A percentile compares a stretch with the other conserved stretches of the same genome.
phyloP scores from a whole-genome alignment of 2,329 filamentous ascomycete genomes.

The Cladophialophora yegresii region DNA sequence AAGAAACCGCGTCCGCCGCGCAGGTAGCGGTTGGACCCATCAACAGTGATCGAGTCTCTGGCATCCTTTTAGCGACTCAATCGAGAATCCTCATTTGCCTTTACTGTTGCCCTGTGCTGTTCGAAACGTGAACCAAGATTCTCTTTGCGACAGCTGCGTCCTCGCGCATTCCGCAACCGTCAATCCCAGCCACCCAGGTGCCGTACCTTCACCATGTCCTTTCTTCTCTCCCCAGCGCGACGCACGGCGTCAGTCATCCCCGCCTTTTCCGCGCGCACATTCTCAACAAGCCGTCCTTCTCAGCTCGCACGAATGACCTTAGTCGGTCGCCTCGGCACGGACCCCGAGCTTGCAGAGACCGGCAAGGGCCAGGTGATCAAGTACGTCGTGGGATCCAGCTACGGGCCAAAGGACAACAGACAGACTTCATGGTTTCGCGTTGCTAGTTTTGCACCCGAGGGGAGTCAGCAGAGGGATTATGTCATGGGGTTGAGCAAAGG shows the following conservation, averaged over 20 bases:
- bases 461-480: slow-evolving; percentile 63
- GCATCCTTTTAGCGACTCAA: background rate
- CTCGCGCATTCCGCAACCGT: background rate
- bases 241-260: slow-evolving; percentile 50
- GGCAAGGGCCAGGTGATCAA: slow-evolving; percentile 73
- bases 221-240: slow-evolving; percentile 53
- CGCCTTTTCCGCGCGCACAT: slow-evolving; percentile 60
- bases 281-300: slow-evolving; percentile 68
- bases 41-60: background rate
- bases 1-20: slow-evolving; percentile 14
- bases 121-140: background rate
- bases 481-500: slow-evolving; percentile 78
- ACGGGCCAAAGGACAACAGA: slow-evolving; percentile 68
- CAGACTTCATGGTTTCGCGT: slow-evolving; percentile 85
- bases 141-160: background rate
- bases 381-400: slow-evolving; percentile 73
- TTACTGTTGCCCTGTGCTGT: background rate
- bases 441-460: slow-evolving; percentile 70
- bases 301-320: slow-evolving; percentile 78
- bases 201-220: slow-evolving; percentile 29
- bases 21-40: background rate
- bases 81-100: background rate
- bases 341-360: slow-evolving; percentile 73
- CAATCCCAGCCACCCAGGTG: slow-evolving; percentile 7
- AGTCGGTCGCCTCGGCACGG: slow-evolving; percentile 78